These are phyloP conservation scores for Petasospora rhodanensis DNA, from an alignment of 1,139 yeast genomes.

Conservation along the genomic window DNA sequence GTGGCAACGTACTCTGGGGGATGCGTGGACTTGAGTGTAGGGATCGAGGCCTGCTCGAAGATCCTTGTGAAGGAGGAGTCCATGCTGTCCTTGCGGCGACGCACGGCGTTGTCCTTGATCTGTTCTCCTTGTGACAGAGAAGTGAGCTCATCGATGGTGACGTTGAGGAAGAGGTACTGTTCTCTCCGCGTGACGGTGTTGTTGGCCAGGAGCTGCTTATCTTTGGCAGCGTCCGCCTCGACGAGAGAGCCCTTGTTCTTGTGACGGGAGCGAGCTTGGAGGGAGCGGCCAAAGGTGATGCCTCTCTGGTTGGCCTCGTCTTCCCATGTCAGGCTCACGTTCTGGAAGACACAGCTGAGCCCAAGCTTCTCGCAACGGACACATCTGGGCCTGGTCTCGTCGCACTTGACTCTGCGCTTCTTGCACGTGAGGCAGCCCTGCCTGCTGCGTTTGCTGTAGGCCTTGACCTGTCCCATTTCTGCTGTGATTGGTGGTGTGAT, in stretches of 20 bases:
- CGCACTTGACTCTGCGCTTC: conserved; percentile 17
- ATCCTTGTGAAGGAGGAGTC: conserved; percentile 10
- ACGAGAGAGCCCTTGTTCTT: no score
- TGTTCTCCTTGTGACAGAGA: conserved; percentile 6
- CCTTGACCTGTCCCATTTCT: conserved; percentile 19
- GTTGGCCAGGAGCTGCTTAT: conserved; percentile 7
- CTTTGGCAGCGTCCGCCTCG: no score
- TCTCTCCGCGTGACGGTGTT: conserved; percentile 15
- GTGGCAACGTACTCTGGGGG: no score
- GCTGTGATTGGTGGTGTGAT: no score
- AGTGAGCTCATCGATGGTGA: conserved; percentile 23
- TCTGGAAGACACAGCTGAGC: conserved; percentile 23
- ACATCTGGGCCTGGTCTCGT: conserved; percentile 31
- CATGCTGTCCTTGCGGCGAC: no score
- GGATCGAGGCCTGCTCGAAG: conserved; percentile 15
- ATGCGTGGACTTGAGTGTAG: conserved; percentile 10
- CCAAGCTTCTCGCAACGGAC: conserved; percentile 25
- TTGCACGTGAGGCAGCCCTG: conserved; percentile 16
- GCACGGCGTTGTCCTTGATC: no score
- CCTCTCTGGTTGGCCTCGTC: conserved; percentile 34
- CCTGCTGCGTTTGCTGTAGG: conserved; percentile 23
- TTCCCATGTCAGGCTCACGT: conserved; percentile 29
- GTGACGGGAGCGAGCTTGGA: conserved; percentile 19
- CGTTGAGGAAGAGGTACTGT: conserved; percentile 26
- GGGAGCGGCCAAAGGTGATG: conserved; percentile 35